phyloP scores from a whole-genome alignment of 169 alveolate genomes.

The Blepharisma undulans region DNA sequence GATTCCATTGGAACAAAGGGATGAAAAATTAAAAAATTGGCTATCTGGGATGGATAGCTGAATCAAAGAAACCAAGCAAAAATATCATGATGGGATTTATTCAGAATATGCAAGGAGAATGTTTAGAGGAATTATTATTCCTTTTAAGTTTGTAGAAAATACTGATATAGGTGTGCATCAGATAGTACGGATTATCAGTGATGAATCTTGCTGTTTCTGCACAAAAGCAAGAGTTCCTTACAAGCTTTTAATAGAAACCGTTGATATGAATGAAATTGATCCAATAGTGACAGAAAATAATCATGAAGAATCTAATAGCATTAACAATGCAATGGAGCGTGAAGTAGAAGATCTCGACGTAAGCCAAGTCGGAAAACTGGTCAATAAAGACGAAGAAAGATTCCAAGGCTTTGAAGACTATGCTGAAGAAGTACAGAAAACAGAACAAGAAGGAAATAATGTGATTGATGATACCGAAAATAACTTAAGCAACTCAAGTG shows the following conservation, averaged over 20 bases:
- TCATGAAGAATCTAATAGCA: neutral
- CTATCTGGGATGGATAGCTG: neutral
- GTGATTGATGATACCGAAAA: neutral
- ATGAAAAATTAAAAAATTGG: slow-evolving; percentile 15
- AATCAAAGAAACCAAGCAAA: neutral
- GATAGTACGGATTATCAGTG: neutral
- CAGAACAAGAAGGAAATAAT: neutral
- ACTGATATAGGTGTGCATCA: neutral
- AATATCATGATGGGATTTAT: neutral
- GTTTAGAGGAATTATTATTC: slow-evolving; percentile 25
- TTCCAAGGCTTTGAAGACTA: slow-evolving; percentile 28
- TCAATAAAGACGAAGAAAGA: slow-evolving; percentile 21
- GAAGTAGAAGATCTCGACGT: neutral
- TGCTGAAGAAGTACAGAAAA: slow-evolving; percentile 4
- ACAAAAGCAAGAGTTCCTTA: slow-evolving; percentile 44
- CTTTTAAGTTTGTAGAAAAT: neutral
- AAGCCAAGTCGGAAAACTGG: neutral
- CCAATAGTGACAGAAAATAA: neutral
- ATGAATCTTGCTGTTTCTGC: slow-evolving; percentile 8
- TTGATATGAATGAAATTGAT: slow-evolving; percentile 17
- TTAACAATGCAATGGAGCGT: neutral
- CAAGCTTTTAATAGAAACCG: slow-evolving; percentile 11
- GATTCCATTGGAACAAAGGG: slow-evolving; percentile 5
- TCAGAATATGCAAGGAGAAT: neutral
- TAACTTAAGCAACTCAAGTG: neutral